Conservation (phyloP, 2,329 filamentous ascomycete species). For the Meredithiella fracta region DNA sequence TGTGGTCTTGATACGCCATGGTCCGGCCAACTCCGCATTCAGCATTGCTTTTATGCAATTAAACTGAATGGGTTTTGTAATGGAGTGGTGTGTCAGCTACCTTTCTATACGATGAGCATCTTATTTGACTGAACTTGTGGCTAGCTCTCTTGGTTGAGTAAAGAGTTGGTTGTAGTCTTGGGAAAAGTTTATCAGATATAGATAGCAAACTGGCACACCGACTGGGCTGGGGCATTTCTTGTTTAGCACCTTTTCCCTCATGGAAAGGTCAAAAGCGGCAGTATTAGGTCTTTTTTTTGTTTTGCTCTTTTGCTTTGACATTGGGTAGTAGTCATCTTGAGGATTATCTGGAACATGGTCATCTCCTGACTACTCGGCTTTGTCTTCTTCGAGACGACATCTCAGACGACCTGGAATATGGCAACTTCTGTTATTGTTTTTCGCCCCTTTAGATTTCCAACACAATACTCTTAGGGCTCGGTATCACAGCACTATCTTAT, state of each 20-base stretch:
- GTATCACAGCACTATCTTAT: no score
- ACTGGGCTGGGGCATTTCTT: slow-evolving; percentile 8
- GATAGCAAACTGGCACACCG: not conserved
- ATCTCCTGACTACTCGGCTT: not conserved
- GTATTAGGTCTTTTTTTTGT: slow-evolving; percentile 24
- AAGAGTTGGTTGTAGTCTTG: not conserved
- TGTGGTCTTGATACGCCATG: slow-evolving; percentile 19
- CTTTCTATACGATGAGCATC: not conserved
- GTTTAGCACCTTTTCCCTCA: slow-evolving; percentile 19
- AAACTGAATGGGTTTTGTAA: slow-evolving; percentile 4
- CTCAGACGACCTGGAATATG: not conserved
- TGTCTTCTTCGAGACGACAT: not conserved
- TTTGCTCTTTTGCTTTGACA: not conserved
- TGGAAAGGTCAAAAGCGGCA: slow-evolving; percentile 44
- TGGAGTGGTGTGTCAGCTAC: not conserved
- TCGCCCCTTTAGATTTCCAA: not conserved
- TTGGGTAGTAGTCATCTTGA: no score
- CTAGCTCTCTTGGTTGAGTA: slow-evolving; percentile 9
- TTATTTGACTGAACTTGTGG: not conserved
- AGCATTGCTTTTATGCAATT: not conserved
- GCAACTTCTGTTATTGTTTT: not conserved
- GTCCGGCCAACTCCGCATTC: not conserved
- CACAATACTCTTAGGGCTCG: not conserved
- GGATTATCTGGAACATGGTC: not conserved
- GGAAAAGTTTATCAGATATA: not conserved